A percentile compares a stretch with the other conserved stretches of the same genome.
Conservation (phyloP, 1,139 yeast species). For the Saccharomycopsis phalli region DNA sequence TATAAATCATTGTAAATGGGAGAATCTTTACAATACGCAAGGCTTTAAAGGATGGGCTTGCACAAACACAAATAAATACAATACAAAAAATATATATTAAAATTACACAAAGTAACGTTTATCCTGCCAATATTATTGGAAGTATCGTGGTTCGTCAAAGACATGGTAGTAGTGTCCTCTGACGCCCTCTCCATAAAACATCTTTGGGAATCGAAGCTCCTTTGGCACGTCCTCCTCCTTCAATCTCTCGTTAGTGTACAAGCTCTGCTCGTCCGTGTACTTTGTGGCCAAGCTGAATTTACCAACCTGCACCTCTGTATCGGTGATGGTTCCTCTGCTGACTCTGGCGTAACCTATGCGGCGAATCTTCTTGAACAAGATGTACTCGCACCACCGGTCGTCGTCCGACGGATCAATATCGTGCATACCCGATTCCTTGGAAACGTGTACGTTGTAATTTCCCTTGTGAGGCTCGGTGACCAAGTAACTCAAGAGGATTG, state of each 20-base stretch:
- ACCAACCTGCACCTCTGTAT: slow-evolving; percentile 92
- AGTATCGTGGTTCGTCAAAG: slow-evolving; percentile 79
- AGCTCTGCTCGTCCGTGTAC: slow-evolving; percentile 36
- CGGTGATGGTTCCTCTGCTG: slow-evolving; percentile 88
- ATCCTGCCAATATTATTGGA: slow-evolving; percentile 23
- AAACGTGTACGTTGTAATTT: slow-evolving; percentile 84
- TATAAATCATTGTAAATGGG: too few relatives aligned
- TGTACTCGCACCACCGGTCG: slow-evolving; percentile 99
- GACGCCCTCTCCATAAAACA: slow-evolving; percentile 86
- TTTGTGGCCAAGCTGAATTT: slow-evolving; percentile 63
- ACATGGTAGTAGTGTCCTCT: slow-evolving; percentile 93
- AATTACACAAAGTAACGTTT: too few relatives aligned
- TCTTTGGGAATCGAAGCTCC: slow-evolving; percentile 68
- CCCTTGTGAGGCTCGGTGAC: slow-evolving; percentile 85
- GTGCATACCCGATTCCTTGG: slow-evolving; percentile 75
- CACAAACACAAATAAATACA: too few relatives aligned
- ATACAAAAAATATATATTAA: too few relatives aligned
- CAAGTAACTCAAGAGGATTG: slow-evolving; percentile 76
- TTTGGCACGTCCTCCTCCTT: slow-evolving; percentile 49
- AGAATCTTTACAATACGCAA: too few relatives aligned
- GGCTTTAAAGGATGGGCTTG: too few relatives aligned
- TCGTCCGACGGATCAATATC: slow-evolving; percentile 91
- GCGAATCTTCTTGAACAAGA: slow-evolving; percentile 74
- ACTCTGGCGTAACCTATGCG: slow-evolving; percentile 93
- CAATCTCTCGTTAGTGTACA: slow-evolving; percentile 49